Base-by-base conservation (phyloP, 768 basidiomycete genomes). In the Paxillus ammoniavirescens region DNA sequence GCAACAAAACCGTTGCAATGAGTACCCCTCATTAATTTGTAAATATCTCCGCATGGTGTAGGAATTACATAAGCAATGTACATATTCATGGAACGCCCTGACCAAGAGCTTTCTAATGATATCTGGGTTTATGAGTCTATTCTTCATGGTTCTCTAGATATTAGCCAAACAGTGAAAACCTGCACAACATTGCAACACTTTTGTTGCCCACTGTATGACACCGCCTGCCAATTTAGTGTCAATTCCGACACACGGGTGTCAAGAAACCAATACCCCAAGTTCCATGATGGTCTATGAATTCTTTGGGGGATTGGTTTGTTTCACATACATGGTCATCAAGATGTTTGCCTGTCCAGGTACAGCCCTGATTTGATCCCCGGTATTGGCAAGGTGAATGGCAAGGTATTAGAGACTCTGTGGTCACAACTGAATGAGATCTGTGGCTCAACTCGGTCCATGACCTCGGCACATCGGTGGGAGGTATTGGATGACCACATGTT, bases 321-420 rank as follows among this genome's bases (percentile, higher is more conserved):
- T 28, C 70, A 72, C 37, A 57, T 72, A 5, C 62, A 65, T 46
- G 67, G 62, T 0, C 69, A 70, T 45, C 35, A 60, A n/a, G 50
- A 57, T 2, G 52, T 49, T 12, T 71, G 68, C 50, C 43, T 61
- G 4, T 50, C 58, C 28, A 36, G 63, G 1, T 73, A 50, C 44
- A 57, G 63, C 1, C 58, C 60, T 0, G 58, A 56, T 21, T 72
- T 60, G 33, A 62, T 72, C 5, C 35, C 50, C 0, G 71, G 72
- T 0, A 57, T 54, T 2, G 65, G 63, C 0, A 53, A 65, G 8
- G 53, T 66, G 3, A 66, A 68, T 14, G 66, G 71, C 0, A 68
- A 72, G 43, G 65, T 71, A 6, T 31, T 73, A 8, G 72, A 73
- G 43, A 67, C 67, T 0, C 44, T 72, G 0, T 73, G 72, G 71